Conservation (phyloP, 768 basidiomycete genomes). For the Leccinum incarnatum region DNA sequence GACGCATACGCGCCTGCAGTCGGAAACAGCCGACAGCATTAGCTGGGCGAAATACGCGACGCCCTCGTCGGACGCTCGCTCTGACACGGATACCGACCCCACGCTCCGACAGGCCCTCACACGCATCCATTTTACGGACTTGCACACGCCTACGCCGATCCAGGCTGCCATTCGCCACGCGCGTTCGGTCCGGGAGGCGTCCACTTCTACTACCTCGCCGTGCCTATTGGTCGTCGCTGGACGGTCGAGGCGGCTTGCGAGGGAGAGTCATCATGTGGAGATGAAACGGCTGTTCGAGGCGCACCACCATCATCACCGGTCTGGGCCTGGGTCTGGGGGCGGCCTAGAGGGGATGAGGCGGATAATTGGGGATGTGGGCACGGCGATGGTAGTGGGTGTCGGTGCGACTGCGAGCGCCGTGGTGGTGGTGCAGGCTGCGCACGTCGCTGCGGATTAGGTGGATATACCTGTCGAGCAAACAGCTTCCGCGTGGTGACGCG, state of each 20-base stretch:
- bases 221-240: conserved; percentile 67
- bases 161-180: conserved; percentile 52
- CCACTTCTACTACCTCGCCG: conserved; percentile 22
- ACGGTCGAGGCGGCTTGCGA: conserved; percentile 69
- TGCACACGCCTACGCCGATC: conserved; percentile 54
- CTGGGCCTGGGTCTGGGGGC: not conserved
- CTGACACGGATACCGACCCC: conserved; percentile 8
- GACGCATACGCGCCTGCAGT: conserved; percentile 67
- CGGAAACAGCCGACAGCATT: conserved; percentile 82
- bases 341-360: conserved; percentile 47
- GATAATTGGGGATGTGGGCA: conserved; percentile 85
- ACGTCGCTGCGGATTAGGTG: conserved; percentile 10
- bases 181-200: conserved; percentile 13
- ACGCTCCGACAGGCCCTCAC: conserved; percentile 38
- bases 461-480: not conserved
- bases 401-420: conserved; percentile 58
- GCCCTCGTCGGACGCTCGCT: conserved; percentile 3
- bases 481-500: not conserved
- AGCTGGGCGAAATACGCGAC: conserved; percentile 64
- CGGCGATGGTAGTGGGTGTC: conserved; percentile 69
- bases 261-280: conserved; percentile 71
- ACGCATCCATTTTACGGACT: conserved; percentile 64
- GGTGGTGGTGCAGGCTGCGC: conserved; percentile 66
- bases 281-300: conserved; percentile 60
- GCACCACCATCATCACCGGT: conserved; percentile 2